phyloP scores from a whole-genome alignment of 129 eudicot genomes.

The Saposhnikovia divaricata region DNA sequence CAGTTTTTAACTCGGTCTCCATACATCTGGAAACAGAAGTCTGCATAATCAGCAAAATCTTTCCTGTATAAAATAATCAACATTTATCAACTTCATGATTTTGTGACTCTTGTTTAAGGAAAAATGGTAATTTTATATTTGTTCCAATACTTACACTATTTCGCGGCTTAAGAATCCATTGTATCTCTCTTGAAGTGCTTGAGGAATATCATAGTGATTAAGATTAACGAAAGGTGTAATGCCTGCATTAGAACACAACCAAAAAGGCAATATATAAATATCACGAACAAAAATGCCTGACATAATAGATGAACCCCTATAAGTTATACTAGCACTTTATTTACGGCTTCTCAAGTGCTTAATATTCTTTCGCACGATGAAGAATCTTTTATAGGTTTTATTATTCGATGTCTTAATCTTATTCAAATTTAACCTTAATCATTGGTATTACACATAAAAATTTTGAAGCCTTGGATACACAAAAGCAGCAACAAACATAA shows the following conservation, averaged over 20 bases:
- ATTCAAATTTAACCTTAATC: not conserved
- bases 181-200: constrained; percentile 63
- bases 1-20: constrained; percentile 86
- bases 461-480: not conserved
- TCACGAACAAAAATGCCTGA: no score
- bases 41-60: constrained; percentile 85
- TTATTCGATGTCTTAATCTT: not conserved
- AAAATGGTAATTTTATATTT: no score
- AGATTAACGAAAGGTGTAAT: constrained; percentile 81
- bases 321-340: no score
- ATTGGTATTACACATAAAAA: not conserved
- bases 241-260: constrained; percentile 27
- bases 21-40: constrained; percentile 78
- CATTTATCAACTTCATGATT: not conserved
- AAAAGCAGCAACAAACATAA: not conserved
- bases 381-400: no score
- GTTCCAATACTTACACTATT: constrained; percentile 54
- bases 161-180: constrained; percentile 57
- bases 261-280: no score
- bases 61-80: constrained; percentile 35
- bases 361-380: no score
- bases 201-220: constrained; percentile 85
- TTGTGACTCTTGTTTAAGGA: not conserved
- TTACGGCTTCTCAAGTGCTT: no score
- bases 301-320: not conserved